Evolutionary conservation across 176 grass and related monocot species (phyloP).

Genomic region (Panicum miliaceum): DNA sequence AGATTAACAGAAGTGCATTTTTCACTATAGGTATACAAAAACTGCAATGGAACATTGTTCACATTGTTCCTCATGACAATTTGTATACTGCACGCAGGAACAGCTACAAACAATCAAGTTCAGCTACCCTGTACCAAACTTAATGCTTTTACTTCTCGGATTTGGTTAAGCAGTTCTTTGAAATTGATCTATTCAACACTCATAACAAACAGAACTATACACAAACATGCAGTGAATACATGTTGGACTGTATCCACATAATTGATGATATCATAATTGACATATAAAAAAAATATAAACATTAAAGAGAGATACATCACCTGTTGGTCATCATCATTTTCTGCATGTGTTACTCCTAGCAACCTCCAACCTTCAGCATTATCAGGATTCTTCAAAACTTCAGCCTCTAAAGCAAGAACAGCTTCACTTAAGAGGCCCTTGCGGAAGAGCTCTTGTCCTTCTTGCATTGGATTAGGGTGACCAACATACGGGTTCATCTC

Average conservation of each 20-base stretch:
- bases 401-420: slow-evolving; percentile 97
- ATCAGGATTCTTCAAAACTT: slow-evolving; percentile 97
- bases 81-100: slow-evolving; percentile 10
- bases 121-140: neutral
- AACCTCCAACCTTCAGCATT: slow-evolving; percentile 97
- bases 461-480: slow-evolving; percentile 94
- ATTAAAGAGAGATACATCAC: slow-evolving; percentile 45
- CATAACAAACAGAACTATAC: slow-evolving; percentile 12
- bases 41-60: slow-evolving; percentile 8
- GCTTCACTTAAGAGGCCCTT: slow-evolving; percentile 99
- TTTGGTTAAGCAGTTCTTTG: neutral
- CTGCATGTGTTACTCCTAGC: slow-evolving; percentile 93
- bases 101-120: slow-evolving; percentile 10
- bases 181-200: slow-evolving; percentile 12
- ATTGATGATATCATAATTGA: slow-evolving; percentile 21
- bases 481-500: slow-evolving; percentile 95
- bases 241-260: neutral
- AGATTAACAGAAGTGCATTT: neutral
- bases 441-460: slow-evolving; percentile 95
- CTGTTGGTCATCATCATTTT: slow-evolving; percentile 99
- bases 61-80: slow-evolving; percentile 36
- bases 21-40: neutral
- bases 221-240: slow-evolving; percentile 27
- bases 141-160: slow-evolving; percentile 15
- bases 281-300: slow-evolving; percentile 24